These are phyloP conservation scores for Phylloporus arenicola DNA, from an alignment of 768 basidiomycete genomes.

Conservation along the genomic window DNA sequence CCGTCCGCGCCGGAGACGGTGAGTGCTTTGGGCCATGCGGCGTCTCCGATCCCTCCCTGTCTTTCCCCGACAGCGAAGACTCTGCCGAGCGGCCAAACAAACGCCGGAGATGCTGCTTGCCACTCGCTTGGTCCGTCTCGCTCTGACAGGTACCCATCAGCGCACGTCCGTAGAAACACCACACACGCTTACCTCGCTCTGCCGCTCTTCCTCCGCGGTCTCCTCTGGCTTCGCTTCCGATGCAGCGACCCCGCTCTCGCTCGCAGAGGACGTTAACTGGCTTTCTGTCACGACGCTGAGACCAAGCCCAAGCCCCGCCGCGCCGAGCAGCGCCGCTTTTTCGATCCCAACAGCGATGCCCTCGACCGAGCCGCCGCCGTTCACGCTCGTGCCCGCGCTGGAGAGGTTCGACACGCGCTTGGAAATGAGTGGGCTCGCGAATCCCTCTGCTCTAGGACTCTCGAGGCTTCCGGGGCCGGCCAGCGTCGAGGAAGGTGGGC, in stretches of 20 bases:
- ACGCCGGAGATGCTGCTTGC: conserved; percentile 41
- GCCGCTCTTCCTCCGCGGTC: conserved; percentile 45
- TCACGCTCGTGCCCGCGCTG: conserved; percentile 23
- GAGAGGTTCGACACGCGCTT: conserved; percentile 27
- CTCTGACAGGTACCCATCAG: conserved; percentile 29
- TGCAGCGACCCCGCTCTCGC: conserved; percentile 46
- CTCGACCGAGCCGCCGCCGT: conserved; percentile 21
- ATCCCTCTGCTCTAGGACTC: conserved; percentile 24
- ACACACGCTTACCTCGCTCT: conserved; percentile 60
- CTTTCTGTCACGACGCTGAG: conserved; percentile 36
- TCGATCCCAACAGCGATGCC: conserved; percentile 18
- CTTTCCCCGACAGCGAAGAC: conserved; percentile 29
- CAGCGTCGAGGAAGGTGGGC: conserved; percentile 19
- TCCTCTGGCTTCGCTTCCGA: conserved; percentile 31
- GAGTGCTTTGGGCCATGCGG: conserved; percentile 25
- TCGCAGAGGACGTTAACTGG: conserved; percentile 53
- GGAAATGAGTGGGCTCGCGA: conserved; percentile 12
- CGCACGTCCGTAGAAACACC: not conserved
- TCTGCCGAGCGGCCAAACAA: conserved; percentile 57
- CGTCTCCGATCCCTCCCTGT: conserved; percentile 32
- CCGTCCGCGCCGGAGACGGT: conserved; percentile 18
- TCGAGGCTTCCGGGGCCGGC: conserved; percentile 27
- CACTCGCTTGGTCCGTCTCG: conserved; percentile 38
- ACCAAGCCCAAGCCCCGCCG: conserved; percentile 25
- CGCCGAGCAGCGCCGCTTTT: conserved; percentile 15